phyloP scores from a whole-genome alignment of 495 filamentous ascomycete genomes.

The Sabuloglossum arenarium region DNA sequence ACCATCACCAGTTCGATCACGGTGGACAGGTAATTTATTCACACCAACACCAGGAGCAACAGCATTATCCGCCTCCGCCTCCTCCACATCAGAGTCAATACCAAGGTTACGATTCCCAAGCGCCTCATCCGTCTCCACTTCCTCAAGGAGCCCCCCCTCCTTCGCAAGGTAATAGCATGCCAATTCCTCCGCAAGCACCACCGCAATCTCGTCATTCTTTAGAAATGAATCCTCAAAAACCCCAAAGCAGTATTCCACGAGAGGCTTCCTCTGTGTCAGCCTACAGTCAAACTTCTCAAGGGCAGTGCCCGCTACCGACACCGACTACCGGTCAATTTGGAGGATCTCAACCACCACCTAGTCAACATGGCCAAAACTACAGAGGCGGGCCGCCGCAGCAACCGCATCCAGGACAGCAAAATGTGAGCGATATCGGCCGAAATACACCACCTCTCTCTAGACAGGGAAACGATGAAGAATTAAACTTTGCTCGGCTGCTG shows the following conservation, averaged over 20 bases:
- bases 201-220: conserved; percentile 2
- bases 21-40: background rate
- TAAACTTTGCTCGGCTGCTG: background rate
- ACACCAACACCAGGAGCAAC: background rate
- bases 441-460: conserved; percentile 1
- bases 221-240: background rate
- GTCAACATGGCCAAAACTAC: background rate
- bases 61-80: conserved; percentile 1
- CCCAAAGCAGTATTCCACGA: background rate
- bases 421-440: conserved; percentile 1
- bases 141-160: background rate
- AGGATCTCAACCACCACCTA: background rate
- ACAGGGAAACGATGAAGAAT: background rate
- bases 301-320: background rate
- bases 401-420: conserved; percentile 3
- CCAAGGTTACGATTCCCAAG: background rate
- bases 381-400: conserved; percentile 4
- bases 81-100: background rate
- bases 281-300: conserved; percentile 3
- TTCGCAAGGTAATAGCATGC: background rate
- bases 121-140: background rate
- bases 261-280: conserved; percentile 4
- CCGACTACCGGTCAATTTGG: background rate
- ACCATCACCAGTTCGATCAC: background rate
- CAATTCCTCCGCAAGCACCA: background rate